Evolutionary conservation across 371 early-diverging fungal species (phyloP).

Genomic region (Mucor indicus): DNA sequence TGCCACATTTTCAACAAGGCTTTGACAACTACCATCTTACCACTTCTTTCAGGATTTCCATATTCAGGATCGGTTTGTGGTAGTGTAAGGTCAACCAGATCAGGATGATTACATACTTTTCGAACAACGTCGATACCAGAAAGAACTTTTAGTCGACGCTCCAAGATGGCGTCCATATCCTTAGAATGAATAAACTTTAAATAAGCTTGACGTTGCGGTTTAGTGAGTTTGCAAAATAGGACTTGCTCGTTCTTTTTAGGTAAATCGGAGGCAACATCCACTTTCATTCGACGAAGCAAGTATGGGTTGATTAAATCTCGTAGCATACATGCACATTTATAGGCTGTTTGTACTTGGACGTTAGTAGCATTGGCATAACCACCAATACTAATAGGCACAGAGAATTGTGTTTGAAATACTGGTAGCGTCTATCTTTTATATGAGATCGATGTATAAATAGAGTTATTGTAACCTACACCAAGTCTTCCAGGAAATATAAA

Average conservation of each 20-base stretch:
- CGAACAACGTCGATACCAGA: constrained; percentile 92
- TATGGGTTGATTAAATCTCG: constrained; percentile 94
- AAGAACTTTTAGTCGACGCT: constrained; percentile 82
- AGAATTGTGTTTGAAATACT: constrained; percentile 90
- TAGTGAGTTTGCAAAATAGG: constrained; percentile 89
- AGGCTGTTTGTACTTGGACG: constrained; percentile 88
- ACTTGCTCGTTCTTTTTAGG: constrained; percentile 95
- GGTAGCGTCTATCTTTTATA: constrained; percentile 64
- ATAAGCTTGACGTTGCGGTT: constrained; percentile 77
- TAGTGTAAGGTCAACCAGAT: constrained; percentile 52
- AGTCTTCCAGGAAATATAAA: constrained; percentile 94
- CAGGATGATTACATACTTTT: constrained; percentile 98
- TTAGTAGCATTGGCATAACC: constrained; percentile 90
- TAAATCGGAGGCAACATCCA: constrained; percentile 87
- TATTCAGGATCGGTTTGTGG: constrained; percentile 48
- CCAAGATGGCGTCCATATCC: constrained; percentile 74
- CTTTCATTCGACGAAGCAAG: constrained; percentile 91
- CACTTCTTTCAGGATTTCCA: constrained; percentile 66
- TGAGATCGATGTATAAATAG: background rate
- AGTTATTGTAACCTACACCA: constrained; percentile 54
- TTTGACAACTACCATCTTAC: constrained; percentile 89
- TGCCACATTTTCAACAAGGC: constrained; percentile 87
- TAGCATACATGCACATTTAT: constrained; percentile 88
- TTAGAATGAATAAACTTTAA: constrained; percentile 68
- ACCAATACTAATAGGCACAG: constrained; percentile 88